These are phyloP conservation scores for Pseudogymnoascus sp. DNA, from an alignment of 2,329 filamentous ascomycete genomes.

Conservation along the genomic window DNA sequence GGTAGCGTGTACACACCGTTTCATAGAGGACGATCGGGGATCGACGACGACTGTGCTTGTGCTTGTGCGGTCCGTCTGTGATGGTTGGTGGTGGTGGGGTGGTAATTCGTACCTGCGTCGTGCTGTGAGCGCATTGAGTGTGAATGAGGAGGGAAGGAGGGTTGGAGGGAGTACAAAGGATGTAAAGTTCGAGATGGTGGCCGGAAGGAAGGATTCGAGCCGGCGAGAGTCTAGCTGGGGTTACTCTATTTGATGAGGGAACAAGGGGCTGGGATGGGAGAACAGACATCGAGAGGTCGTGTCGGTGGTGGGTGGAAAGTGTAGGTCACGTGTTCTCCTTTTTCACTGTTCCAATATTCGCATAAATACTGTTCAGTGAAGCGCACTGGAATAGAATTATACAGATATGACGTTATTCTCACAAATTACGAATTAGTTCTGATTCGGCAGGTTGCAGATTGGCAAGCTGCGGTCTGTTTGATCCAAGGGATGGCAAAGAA, in stretches of 20 bases:
- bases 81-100: background rate
- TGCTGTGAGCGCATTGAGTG: background rate
- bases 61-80: background rate
- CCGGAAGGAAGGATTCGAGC: background rate
- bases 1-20: background rate
- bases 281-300: background rate
- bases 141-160: background rate
- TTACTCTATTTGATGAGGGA: background rate
- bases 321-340: background rate
- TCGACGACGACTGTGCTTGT: background rate
- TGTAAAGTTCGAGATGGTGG: background rate
- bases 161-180: background rate
- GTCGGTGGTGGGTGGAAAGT: background rate
- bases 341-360: background rate
- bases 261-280: background rate
- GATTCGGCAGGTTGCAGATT: background rate
- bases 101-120: background rate
- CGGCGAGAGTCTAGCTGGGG: background rate
- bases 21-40: background rate
- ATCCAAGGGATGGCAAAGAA: too few species aligned
- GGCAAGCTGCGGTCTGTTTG: too few species aligned
- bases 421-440: background rate
- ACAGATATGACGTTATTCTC: background rate
- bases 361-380: background rate
- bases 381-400: background rate